phyloP scores from a whole-genome alignment of 2,329 filamentous ascomycete genomes.

The Ophiostoma pallidulum region DNA sequence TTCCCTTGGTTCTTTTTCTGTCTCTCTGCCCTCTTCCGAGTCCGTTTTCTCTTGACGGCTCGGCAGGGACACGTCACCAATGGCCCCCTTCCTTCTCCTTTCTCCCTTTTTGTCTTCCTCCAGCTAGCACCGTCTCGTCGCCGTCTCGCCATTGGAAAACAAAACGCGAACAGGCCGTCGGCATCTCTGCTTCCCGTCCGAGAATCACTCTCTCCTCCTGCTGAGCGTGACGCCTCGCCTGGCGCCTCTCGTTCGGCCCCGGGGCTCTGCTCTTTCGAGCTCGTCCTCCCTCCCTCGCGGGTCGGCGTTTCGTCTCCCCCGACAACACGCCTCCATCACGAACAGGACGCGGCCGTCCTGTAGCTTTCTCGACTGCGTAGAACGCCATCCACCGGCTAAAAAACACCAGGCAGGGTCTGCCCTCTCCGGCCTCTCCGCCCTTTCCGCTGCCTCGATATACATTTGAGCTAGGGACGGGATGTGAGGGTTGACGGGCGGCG shows the following conservation, averaged over 20 bases:
- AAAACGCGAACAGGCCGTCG: neutral
- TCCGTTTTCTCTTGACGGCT: no score
- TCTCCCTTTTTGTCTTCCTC: no score
- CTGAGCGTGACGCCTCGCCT: no score
- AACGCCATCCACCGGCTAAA: neutral
- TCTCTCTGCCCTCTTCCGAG: neutral
- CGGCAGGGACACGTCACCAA: no score
- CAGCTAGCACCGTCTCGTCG: neutral
- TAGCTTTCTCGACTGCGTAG: no score
- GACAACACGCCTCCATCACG: neutral
- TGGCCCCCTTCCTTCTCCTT: no score
- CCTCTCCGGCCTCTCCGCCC: neutral
- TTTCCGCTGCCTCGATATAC: neutral
- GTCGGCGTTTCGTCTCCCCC: no score
- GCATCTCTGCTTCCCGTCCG: slow-evolving; percentile 4
- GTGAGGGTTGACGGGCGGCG: no score
- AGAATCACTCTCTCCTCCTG: neutral
- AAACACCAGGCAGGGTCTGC: neutral
- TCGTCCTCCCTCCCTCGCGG: slow-evolving; percentile 2
- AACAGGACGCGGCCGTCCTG: no score
- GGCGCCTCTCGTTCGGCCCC: neutral
- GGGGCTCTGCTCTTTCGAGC: neutral
- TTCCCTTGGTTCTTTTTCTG: neutral
- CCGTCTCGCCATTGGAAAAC: slow-evolving; percentile 6
- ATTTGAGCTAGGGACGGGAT: neutral